phyloP scores from a whole-genome alignment of 257 asterid genomes.

The Cordia subcordata region DNA sequence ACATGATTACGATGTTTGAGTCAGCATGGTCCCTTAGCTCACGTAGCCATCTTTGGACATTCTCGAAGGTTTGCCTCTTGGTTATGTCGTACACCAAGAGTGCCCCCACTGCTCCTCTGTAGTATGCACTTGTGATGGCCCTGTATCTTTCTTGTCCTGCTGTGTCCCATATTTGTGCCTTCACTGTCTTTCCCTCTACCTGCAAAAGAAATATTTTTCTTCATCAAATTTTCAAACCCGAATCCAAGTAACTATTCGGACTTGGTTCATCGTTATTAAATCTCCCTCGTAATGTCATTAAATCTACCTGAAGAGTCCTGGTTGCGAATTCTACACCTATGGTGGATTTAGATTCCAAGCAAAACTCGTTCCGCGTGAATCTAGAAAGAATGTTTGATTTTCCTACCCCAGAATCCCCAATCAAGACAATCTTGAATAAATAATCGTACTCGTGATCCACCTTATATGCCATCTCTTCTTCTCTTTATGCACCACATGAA shows the following conservation, averaged over 20 bases:
- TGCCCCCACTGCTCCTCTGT: slow-evolving; percentile 48
- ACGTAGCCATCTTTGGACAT: slow-evolving; percentile 39
- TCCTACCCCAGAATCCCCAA: not conserved
- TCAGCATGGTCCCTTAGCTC: slow-evolving; percentile 39
- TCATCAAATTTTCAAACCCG: not conserved
- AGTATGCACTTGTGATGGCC: slow-evolving; percentile 51
- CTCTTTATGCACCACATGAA: slow-evolving; percentile 14
- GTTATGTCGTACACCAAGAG: slow-evolving; percentile 41
- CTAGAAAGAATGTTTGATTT: slow-evolving; percentile 33
- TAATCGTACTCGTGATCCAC: slow-evolving; percentile 49
- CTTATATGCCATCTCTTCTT: slow-evolving; percentile 38
- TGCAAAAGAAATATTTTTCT: not conserved
- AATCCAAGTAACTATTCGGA: no score
- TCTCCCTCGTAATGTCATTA: no score
- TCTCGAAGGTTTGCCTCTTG: slow-evolving; percentile 35
- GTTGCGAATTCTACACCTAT: slow-evolving; percentile 51
- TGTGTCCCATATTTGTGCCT: slow-evolving; percentile 51
- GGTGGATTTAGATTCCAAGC: slow-evolving; percentile 45
- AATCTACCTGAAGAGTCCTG: slow-evolving; percentile 45
- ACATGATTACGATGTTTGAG: slow-evolving; percentile 43
- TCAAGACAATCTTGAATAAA: slow-evolving; percentile 38
- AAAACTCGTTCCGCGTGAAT: slow-evolving; percentile 42
- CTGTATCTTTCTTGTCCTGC: slow-evolving; percentile 49
- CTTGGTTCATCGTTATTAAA: no score
- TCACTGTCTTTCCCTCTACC: slow-evolving; percentile 46